These are phyloP conservation scores for Dryadomyces sulphureus DNA, from an alignment of 2,329 filamentous ascomycete species.

Conservation along the genomic window DNA sequence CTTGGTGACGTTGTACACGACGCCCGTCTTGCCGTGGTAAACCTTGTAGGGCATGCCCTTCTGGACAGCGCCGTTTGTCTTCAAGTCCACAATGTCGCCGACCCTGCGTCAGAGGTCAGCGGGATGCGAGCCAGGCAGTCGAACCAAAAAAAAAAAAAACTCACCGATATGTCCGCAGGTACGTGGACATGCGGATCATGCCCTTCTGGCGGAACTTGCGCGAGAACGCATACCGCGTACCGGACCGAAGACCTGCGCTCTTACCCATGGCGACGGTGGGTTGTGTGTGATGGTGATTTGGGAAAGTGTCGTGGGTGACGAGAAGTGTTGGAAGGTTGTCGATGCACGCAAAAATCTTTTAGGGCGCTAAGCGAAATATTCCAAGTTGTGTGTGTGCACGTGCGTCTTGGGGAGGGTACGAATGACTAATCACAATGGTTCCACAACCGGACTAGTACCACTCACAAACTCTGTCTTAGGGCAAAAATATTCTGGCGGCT, in stretches of 20 bases:
- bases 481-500: background rate
- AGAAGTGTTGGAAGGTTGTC: background rate
- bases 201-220: conserved; percentile 91
- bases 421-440: too few relatives aligned
- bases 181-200: conserved; percentile 84
- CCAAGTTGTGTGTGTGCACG: conserved; percentile 9
- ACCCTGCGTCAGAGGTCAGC: conserved; percentile 38
- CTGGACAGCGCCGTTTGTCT: conserved; percentile 95
- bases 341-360: conserved; percentile 7
- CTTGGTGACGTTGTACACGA: conserved; percentile 99
- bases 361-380: conserved; percentile 6
- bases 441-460: too few relatives aligned
- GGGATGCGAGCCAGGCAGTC: too few relatives aligned
- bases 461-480: too few relatives aligned
- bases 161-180: conserved; percentile 85
- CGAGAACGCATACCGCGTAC: conserved; percentile 89
- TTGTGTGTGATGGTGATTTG: conserved; percentile 9
- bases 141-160: conserved; percentile 13
- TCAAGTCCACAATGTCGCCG: conserved; percentile 97
- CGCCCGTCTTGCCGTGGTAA: conserved; percentile 98
- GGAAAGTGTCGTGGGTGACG: background rate
- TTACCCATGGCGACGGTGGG: conserved; percentile 53
- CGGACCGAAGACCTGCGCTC: conserved; percentile 72
- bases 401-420: too few relatives aligned
- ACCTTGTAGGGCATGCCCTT: conserved; percentile 99